Evolutionary conservation across 306 rosid species (phyloP).

Genomic region (Vigna hirtella): DNA sequence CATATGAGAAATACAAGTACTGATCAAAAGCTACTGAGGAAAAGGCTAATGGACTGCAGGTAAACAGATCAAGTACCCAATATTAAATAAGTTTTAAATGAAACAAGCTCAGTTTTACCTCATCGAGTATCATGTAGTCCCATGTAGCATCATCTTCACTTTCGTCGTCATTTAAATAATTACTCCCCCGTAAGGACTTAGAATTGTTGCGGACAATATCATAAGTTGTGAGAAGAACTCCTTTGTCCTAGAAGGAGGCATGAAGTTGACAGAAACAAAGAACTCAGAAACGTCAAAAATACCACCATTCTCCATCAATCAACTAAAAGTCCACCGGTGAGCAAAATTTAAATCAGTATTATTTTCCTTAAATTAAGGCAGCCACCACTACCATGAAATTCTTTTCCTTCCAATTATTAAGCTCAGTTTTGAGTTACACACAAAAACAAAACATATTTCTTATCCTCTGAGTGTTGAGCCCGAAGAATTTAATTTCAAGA

Average conservation of each 20-base stretch:
- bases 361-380: constrained; percentile 2
- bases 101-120: constrained; percentile 54
- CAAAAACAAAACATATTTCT: constrained; percentile 3
- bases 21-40: constrained; percentile 1
- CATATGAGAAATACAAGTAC: constrained; percentile 4
- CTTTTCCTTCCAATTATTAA: constrained; percentile 13
- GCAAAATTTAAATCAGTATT: constrained; percentile 15
- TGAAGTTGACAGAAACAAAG: constrained; percentile 22
- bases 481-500: not conserved
- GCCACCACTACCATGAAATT: constrained; percentile 1
- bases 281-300: constrained; percentile 4
- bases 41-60: constrained; percentile 5
- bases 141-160: constrained; percentile 66
- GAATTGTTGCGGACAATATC: constrained; percentile 91
- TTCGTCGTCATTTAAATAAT: constrained; percentile 58
- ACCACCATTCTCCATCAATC: constrained; percentile 7
- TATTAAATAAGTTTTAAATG: constrained; percentile 10
- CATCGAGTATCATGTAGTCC: constrained; percentile 99
- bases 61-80: not conserved
- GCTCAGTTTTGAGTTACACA: constrained; percentile 11
- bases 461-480: constrained; percentile 5
- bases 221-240: constrained; percentile 92
- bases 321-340: not conserved
- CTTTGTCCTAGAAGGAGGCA: constrained; percentile 68
- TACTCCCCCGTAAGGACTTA: constrained; percentile 67